Percentiles rank a stretch among this genome's conserved stretches.
Conservation (phyloP, 768 basidiomycete genomes). For the Suillus placidus region DNA sequence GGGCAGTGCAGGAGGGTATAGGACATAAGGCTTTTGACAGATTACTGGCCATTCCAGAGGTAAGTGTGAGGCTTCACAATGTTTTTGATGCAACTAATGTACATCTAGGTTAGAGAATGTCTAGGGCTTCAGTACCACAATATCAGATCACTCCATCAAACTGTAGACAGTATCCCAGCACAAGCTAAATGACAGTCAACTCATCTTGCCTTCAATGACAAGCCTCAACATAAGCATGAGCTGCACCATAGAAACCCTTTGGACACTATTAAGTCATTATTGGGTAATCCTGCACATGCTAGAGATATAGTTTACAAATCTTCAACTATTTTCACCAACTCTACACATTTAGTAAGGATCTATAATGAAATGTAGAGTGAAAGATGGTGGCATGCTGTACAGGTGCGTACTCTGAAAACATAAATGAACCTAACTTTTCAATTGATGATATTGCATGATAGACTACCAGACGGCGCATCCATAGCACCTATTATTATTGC, state of each 20-base stretch:
- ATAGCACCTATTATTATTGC: slow-evolving; percentile 48
- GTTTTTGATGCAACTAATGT: no score
- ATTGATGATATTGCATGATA: background rate
- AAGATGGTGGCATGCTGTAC: slow-evolving; percentile 38
- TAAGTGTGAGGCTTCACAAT: background rate
- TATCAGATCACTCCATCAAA: slow-evolving; percentile 3
- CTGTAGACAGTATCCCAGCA: slow-evolving; percentile 1
- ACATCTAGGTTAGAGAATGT: background rate
- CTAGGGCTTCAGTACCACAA: slow-evolving; percentile 10
- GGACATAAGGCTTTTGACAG: slow-evolving; percentile 12
- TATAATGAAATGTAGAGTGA: slow-evolving; percentile 41
- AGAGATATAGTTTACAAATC: slow-evolving; percentile 34
- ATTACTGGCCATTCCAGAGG: slow-evolving; percentile 9
- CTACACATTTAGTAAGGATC: slow-evolving; percentile 21
- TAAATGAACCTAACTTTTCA: background rate
- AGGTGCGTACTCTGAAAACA: slow-evolving; percentile 29
- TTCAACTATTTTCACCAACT: slow-evolving; percentile 24
- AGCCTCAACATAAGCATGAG: slow-evolving; percentile 6
- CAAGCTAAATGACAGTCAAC: background rate
- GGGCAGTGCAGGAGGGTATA: slow-evolving; percentile 10
- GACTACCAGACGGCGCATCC: slow-evolving; percentile 26
- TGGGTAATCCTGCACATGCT: slow-evolving; percentile 4
- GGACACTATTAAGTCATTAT: background rate
- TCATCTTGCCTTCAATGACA: background rate
- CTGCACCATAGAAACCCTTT: slow-evolving; percentile 6